These are phyloP conservation scores for Cylindrotheca fusiformis DNA, from an alignment of 108 stramenopile species.

Conservation along the genomic window DNA sequence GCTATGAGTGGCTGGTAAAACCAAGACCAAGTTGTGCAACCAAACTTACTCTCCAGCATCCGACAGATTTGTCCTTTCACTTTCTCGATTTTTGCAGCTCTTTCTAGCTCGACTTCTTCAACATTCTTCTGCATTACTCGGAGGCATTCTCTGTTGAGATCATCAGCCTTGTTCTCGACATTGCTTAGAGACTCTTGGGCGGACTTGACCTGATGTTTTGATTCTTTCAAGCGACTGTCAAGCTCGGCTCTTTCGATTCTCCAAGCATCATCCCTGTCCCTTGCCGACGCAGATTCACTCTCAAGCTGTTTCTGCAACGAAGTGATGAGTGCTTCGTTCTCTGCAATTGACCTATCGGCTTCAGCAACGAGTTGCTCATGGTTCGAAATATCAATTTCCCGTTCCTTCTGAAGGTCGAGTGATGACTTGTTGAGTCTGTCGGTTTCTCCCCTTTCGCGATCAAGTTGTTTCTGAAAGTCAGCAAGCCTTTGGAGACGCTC, in stretches of 20 bases:
- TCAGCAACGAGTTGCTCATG: neutral
- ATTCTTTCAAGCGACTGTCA: neutral
- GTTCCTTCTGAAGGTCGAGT: neutral
- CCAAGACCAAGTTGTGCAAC: neutral
- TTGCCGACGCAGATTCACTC: neutral
- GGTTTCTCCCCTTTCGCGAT: neutral
- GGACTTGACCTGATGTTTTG: conserved; percentile 2
- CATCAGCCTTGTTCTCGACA: neutral
- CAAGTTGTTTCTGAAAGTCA: neutral
- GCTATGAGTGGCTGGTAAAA: neutral
- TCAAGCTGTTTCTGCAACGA: conserved; percentile 6
- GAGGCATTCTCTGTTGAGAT: neutral
- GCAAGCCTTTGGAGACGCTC: neutral
- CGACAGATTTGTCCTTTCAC: neutral
- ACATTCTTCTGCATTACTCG: neutral
- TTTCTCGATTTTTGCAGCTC: neutral
- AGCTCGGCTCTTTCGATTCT: neutral
- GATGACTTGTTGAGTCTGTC: neutral
- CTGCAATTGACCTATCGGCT: neutral
- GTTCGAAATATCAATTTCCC: neutral
- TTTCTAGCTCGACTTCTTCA: neutral
- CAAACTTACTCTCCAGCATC: neutral
- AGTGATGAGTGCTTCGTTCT: neutral
- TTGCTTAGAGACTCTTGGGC: neutral
- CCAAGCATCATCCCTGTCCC: neutral